phyloP scores from a whole-genome alignment of 2,329 filamentous ascomycete genomes.

The Alternaria infectoria region DNA sequence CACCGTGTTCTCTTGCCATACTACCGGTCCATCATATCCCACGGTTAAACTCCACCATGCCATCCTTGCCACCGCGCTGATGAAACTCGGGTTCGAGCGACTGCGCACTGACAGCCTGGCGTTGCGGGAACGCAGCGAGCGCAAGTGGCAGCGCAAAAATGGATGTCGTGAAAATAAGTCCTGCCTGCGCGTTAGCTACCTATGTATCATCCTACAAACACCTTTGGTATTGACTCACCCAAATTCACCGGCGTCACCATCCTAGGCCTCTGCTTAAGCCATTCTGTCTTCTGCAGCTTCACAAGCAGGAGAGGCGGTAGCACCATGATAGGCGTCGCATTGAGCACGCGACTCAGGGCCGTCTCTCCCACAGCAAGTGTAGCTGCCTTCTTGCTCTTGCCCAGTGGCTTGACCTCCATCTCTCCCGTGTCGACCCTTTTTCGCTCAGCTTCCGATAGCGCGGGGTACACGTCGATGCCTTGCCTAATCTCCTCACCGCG shows the following conservation, averaged over 20 bases:
- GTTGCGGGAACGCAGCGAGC: constrained; percentile 88
- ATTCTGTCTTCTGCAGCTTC: constrained; percentile 80
- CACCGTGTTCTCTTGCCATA: constrained; percentile 1
- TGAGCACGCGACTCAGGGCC: constrained; percentile 87
- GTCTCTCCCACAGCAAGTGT: constrained; percentile 91
- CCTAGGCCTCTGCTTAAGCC: constrained; percentile 78
- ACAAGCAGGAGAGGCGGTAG: constrained; percentile 87
- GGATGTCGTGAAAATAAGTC: constrained; percentile 83
- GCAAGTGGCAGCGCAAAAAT: constrained; percentile 89
- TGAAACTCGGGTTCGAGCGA: constrained; percentile 87
- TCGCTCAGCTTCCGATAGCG: constrained; percentile 74
- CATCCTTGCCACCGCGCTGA: constrained; percentile 76
- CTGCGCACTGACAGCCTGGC: constrained; percentile 78
- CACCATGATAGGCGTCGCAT: constrained; percentile 97
- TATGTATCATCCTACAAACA: constrained; percentile 55
- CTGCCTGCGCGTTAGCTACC: constrained; percentile 30
- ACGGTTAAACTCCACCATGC: constrained; percentile 94
- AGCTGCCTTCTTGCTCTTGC: constrained; percentile 87
- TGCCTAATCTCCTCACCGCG: constrained; percentile 91
- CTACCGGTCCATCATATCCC: constrained; percentile 68
- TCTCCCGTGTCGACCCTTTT: constrained; percentile 69
- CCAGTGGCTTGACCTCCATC: constrained; percentile 67
- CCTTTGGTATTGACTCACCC: constrained; percentile 59
- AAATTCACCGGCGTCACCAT: constrained; percentile 85
- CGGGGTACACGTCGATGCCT: constrained; percentile 91